Evolutionary conservation across 192 early-diverging fungal species (phyloP).

Genomic region (Backusella luteola): DNA sequence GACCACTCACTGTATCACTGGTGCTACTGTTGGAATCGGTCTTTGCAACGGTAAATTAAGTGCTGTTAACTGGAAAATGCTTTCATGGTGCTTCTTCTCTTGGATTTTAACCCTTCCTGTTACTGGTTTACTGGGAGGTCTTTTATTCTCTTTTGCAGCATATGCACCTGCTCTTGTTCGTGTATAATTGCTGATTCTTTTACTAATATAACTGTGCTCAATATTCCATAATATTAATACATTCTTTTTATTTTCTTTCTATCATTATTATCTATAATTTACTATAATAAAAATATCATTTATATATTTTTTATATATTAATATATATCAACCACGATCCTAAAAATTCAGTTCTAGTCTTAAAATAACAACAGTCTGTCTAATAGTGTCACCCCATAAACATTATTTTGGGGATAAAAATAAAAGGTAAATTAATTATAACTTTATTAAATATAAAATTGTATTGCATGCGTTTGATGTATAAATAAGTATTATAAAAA

Average conservation of each 20-base stretch:
- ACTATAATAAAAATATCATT: neutral
- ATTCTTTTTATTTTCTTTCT: neutral
- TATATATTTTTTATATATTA: no score
- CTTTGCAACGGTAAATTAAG: conserved; percentile 62
- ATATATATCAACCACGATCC: no score
- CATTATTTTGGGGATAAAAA: neutral
- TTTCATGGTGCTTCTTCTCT: conserved; percentile 61
- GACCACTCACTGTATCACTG: conserved; percentile 82
- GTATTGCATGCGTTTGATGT: neutral
- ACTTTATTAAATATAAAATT: neutral
- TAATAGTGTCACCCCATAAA: neutral
- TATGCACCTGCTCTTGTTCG: conserved; percentile 38
- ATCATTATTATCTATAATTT: neutral
- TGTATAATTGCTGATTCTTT: neutral
- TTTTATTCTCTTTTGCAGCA: conserved; percentile 64
- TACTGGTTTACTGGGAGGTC: conserved; percentile 62
- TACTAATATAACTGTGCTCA: neutral
- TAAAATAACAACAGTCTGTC: no score
- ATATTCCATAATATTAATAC: neutral
- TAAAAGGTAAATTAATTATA: neutral
- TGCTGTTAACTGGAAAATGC: conserved; percentile 74
- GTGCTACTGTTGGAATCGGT: conserved; percentile 72
- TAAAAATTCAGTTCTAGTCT: no score
- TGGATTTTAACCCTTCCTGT: conserved; percentile 79
- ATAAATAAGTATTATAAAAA: neutral